Conservation (phyloP, 495 filamentous ascomycete species). For the Pyrenula massariospora region DNA sequence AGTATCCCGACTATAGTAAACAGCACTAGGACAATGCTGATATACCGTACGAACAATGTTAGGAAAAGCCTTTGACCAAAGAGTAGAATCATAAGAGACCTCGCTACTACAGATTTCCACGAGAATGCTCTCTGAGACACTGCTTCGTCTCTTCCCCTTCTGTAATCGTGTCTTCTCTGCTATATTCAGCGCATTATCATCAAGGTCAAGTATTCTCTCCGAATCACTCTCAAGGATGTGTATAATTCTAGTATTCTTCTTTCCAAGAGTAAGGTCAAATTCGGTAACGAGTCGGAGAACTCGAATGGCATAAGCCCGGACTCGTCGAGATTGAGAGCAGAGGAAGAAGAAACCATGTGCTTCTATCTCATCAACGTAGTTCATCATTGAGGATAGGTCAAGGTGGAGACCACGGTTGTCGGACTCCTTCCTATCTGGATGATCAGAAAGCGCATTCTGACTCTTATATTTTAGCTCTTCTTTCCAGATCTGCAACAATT, state of each 20-base stretch:
- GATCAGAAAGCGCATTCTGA: conserved; percentile 55
- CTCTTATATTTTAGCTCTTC: conserved; percentile 87
- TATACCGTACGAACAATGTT: conserved; percentile 87
- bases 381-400: conserved; percentile 75
- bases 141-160: conserved; percentile 75
- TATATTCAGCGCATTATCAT: conserved; percentile 84
- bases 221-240: conserved; percentile 86
- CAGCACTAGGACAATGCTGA: conserved; percentile 80
- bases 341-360: conserved; percentile 97
- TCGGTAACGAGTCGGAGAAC: conserved; percentile 87
- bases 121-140: conserved; percentile 63
- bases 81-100: conserved; percentile 80
- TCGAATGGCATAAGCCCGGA: conserved; percentile 81
- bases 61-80: conserved; percentile 97
- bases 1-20: conserved; percentile 79
- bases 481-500: conserved; percentile 91
- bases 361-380: conserved; percentile 92
- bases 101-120: conserved; percentile 95
- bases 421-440: conserved; percentile 36
- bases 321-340: conserved; percentile 84
- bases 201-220: conserved; percentile 76
- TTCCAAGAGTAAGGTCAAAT: conserved; percentile 81
- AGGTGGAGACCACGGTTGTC: conserved; percentile 56
- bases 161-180: conserved; percentile 88
- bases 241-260: conserved; percentile 70